Evolutionary conservation across 2,329 filamentous ascomycete genomes (phyloP), one percentile per base, ranked within the genome.

Genomic region (Ophiobolus disseminans): DNA sequence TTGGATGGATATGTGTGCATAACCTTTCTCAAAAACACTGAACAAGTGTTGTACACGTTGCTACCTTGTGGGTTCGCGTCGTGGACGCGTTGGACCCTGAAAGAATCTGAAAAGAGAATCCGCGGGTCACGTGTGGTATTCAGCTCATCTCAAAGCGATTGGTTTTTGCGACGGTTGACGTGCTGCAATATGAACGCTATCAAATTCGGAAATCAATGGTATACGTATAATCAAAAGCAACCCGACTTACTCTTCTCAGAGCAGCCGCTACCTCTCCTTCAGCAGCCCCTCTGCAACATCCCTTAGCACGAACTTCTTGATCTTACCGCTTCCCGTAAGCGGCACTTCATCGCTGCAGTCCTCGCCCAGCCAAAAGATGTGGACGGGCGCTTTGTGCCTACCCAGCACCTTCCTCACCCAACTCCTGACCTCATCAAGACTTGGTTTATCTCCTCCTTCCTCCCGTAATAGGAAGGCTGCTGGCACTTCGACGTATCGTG

Each of bases 331-430:
- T 1, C 73, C 75, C 1, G 76, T 78, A 32, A 75, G 62, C 8
- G 76, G 76, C 0, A 76, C 57, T 5, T 66, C 63, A 0, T 59
- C 60, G 21, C 68, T 62, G 11, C 70, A 74, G 25, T 73, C 72
- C 37, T 75, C 76, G 0, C 89, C 89, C 20, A 92, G 79, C 82
- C 88, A 90, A 66, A 91, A 91, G n/a, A 92, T 69, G 68, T 91
- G 82, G 7, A 82, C 77, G 0, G 89, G 89, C 3, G 86, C 85
- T 57, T 78, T 77, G 44, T 76, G 74, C 30, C 73, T 53, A 1
- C 73, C 74, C 22, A 76, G 48, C 3, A 66, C 66, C 40, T 73
- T 59, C 39, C 70, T 66, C 2, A 70, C 70, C 74, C 74, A 76
- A 9, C 45, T 57, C 44, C 69, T 68, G 2, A 76, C 58, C 20